Base-by-base conservation (phyloP, 495 filamentous ascomycete species). In the Daldinia caldariorum region DNA sequence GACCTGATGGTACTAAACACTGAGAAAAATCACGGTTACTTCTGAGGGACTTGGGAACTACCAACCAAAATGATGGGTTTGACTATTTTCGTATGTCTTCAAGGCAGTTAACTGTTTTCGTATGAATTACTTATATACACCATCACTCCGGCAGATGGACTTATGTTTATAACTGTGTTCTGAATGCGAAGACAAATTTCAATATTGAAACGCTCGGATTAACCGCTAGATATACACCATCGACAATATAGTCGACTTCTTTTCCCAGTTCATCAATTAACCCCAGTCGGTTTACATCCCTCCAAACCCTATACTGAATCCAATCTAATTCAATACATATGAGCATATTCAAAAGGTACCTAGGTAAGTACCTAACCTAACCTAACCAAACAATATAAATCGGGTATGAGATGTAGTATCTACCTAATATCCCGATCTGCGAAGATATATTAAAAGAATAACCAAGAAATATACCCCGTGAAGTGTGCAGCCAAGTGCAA, bases 1-100 rank as follows among this genome's bases (percentile, higher is more conserved):
- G 80, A 3, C 82, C 81, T 2, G 81, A 81, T 70, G 67, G 80
- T 71, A 66, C 65, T 37, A 43, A 37, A 4, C 64, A 73, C 39
- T 70, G 49, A 73, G 18, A 34, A 45, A 20, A 12, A 26, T 22
- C 26, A 29, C 6, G 10, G 18, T 16, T 51, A 16, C 31, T 3
- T 3, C 22, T 14, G 10, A 31, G 1, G 3, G 14, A 49, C 45
- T 6, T 4, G 13, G 29, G 10, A 8, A 35, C 34, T 35, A 35
- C 34, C 34, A 7, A 1, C 8, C 1, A 12, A 22, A 18, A 47
- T 22, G 14, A 3, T 47, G 10, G 1, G 16, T 18, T 9, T 12
- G 4, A 16, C 43, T 47, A 34, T 34, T 34, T 34, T 7, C 4
- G 7, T 34, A 34, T n/a, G n/a, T n/a, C n/a, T n/a, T n/a, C 32